A percentile compares a stretch with the other conserved stretches of the same genome.
These are phyloP conservation scores for Diplodia corticola DNA, from an alignment of 2,329 filamentous ascomycete genomes.

Conservation along the genomic window DNA sequence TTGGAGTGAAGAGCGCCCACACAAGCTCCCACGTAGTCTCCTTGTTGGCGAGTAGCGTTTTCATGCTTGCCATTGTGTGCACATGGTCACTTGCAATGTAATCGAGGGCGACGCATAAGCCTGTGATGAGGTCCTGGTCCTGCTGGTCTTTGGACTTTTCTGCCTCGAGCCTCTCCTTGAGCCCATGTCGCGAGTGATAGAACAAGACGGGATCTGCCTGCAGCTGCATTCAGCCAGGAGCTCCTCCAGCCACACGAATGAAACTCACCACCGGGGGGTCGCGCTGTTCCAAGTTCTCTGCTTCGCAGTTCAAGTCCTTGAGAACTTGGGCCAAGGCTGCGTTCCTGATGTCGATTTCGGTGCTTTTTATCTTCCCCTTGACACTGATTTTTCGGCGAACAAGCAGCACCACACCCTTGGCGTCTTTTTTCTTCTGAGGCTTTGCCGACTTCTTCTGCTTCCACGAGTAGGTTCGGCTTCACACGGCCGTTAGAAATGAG, in stretches of 20 bases:
- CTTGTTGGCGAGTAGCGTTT: neutral
- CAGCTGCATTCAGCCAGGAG: neutral
- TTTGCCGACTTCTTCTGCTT: neutral
- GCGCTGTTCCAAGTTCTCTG: neutral
- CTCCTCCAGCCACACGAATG: neutral
- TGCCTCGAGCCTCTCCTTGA: neutral
- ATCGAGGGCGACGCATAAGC: neutral
- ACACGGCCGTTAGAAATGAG: neutral
- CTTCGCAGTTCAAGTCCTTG: neutral
- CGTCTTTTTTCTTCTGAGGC: neutral
- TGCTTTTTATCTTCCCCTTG: neutral
- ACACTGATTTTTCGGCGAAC: neutral
- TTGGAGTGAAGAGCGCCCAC: constrained; percentile 18
- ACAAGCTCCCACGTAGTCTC: constrained; percentile 15
- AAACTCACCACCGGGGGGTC: neutral
- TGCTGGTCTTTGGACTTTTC: neutral
- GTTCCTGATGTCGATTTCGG: neutral
- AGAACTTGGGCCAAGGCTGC: neutral
- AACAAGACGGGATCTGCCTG: constrained; percentile 4
- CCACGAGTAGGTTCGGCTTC: neutral
- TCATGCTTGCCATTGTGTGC: neutral
- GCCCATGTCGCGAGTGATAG: neutral
- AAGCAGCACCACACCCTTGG: neutral
- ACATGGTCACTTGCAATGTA: neutral
- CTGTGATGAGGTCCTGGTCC: neutral